phyloP scores from a whole-genome alignment of 1,284 basidiomycete species.

The Phlebopus sp. region DNA sequence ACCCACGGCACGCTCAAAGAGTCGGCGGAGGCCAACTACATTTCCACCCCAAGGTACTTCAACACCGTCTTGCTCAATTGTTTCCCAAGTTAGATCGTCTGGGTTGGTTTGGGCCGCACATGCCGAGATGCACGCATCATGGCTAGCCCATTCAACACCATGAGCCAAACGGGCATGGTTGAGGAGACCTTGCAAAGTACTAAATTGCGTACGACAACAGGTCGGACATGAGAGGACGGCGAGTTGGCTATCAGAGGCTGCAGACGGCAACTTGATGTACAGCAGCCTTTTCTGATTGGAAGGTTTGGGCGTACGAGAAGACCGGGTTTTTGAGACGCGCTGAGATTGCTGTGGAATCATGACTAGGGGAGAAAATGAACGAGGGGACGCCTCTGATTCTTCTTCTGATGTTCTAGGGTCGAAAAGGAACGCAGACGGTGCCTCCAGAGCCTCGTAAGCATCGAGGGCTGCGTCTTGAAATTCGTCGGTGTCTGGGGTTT shows the following conservation, averaged over 20 bases:
- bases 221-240: conserved; percentile 56
- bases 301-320: conserved; percentile 32
- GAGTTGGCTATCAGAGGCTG: conserved; percentile 34
- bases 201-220: conserved; percentile 63
- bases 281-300: conserved; percentile 42
- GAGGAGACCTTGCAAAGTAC: conserved; percentile 70
- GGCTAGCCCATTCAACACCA: conserved; percentile 64
- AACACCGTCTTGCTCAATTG: conserved; percentile 53
- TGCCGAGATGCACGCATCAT: conserved; percentile 69
- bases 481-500: conserved; percentile 22
- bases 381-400: conserved; percentile 23
- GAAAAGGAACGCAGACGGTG: conserved; percentile 49
- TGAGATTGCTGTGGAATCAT: conserved; percentile 15
- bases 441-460: conserved; percentile 53
- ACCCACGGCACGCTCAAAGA: conserved; percentile 72
- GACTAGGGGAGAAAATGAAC: conserved; percentile 17
- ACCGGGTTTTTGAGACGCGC: conserved; percentile 35
- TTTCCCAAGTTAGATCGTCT: conserved; percentile 42
- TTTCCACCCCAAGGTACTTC: conserved; percentile 45
- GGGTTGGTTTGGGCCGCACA: conserved; percentile 50
- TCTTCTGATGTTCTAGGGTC: conserved; percentile 38
- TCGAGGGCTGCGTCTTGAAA: conserved; percentile 56
- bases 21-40: conserved; percentile 50
- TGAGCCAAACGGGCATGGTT: conserved; percentile 74
- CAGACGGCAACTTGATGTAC: conserved; percentile 39